These are phyloP conservation scores for Paraconiothyrium brasiliense DNA, from an alignment of 2,329 filamentous ascomycete species.

Conservation along the genomic window DNA sequence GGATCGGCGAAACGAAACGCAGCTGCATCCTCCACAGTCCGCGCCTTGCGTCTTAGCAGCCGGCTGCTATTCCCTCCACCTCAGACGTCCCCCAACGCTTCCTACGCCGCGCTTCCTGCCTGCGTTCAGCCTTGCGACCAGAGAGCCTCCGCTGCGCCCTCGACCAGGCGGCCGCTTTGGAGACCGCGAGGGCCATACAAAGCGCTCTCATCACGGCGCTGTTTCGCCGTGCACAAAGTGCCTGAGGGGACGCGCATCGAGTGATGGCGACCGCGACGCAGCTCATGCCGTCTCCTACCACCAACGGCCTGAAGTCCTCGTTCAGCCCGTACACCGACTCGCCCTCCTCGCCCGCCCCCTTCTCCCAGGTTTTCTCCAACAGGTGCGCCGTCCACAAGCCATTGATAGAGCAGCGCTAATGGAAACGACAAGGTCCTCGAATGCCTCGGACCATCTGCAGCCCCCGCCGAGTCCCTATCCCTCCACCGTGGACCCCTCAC, in stretches of 20 bases:
- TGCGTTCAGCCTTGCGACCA: conserved; percentile 33
- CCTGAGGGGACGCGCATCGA: conserved; percentile 28
- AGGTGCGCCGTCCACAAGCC: conserved; percentile 45
- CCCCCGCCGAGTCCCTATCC: conserved; percentile 62
- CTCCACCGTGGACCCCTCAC: conserved; percentile 79
- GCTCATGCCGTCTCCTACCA: conserved; percentile 56
- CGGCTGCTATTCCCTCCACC: conserved; percentile 26
- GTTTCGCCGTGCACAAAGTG: conserved; percentile 38
- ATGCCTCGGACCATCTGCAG: conserved; percentile 56
- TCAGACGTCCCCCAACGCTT: conserved; percentile 27
- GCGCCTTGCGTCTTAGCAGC: conserved; percentile 27
- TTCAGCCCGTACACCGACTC: conserved; percentile 63
- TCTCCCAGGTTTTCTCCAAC: conserved; percentile 52
- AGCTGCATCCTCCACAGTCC: conserved; percentile 15
- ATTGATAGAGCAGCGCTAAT: conserved; percentile 33
- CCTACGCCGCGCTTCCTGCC: conserved; percentile 26
- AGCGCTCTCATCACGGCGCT: conserved; percentile 24
- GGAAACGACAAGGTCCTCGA: conserved; percentile 53
- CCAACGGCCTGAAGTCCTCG: conserved; percentile 52
- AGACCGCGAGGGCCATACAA: conserved; percentile 19
- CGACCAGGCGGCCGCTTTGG: conserved; percentile 22
- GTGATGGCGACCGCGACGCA: conserved; percentile 53
- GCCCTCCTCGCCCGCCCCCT: conserved; percentile 59
- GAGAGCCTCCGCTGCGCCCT: conserved; percentile 13
- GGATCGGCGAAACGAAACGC: conserved; percentile 30